A percentile compares a stretch with the other conserved stretches of the same genome.
These are phyloP conservation scores for Linnemannia elongata DNA, from an alignment of 192 early-diverging fungal genomes.

Conservation along the genomic window DNA sequence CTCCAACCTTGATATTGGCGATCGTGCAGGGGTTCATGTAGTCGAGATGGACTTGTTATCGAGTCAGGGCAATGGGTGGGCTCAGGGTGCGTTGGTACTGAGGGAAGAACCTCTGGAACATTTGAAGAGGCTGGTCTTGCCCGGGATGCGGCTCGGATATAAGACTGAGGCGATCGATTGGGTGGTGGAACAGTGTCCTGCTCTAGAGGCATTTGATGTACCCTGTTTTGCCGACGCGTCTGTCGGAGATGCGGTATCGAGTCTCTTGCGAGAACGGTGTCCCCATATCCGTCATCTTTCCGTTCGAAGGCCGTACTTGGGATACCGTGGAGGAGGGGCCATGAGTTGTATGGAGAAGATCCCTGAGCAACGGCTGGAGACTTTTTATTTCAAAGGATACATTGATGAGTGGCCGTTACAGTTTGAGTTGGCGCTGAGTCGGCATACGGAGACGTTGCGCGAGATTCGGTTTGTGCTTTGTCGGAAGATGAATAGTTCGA, in stretches of 20 bases:
- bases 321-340: not conserved
- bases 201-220: not conserved
- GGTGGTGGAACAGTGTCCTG: not conserved
- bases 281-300: not conserved
- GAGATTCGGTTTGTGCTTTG: not conserved
- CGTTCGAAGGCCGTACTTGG: not conserved
- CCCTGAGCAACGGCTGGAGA: not conserved
- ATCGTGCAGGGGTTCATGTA: not conserved
- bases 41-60: not conserved
- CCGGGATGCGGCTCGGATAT: not conserved
- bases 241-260: not conserved
- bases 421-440: not conserved
- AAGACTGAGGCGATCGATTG: not conserved
- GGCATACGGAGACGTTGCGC: not conserved
- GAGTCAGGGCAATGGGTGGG: not conserved
- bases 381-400: not conserved
- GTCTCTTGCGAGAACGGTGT: not conserved
- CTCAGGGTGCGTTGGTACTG: not conserved
- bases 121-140: not conserved
- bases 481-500: not conserved
- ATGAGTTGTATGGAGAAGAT: not conserved
- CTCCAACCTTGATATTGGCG: not conserved
- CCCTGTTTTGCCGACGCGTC: not conserved
- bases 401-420: not conserved
- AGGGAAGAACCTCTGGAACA: not conserved